Evolutionary conservation across 1,139 yeast species (phyloP).

Genomic region (Taphrina flavorubra): DNA sequence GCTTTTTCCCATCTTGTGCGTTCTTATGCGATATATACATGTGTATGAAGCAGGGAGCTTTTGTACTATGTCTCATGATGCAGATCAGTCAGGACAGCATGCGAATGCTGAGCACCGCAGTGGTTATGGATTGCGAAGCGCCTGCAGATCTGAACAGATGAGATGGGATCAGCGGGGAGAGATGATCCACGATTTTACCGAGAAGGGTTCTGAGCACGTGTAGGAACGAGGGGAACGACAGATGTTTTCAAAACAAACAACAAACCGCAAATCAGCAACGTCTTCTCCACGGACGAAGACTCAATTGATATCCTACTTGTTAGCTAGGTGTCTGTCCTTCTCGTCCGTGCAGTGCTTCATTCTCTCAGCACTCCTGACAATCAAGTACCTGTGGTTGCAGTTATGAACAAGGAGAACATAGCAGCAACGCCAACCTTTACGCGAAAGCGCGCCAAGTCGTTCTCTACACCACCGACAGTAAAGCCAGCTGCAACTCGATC

Average conservation of each 20-base stretch:
- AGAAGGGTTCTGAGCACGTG: background rate
- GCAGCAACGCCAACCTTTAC: slow-evolving; percentile 30
- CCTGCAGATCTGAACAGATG: background rate
- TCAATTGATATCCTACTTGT: background rate
- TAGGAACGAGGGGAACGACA: background rate
- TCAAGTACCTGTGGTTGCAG: background rate
- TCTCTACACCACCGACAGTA: slow-evolving; percentile 31
- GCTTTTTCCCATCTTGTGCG: background rate
- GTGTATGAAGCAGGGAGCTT: too few species aligned
- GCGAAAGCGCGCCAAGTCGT: slow-evolving; percentile 39
- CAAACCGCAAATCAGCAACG: slow-evolving; percentile 1
- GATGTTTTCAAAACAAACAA: slow-evolving; percentile 5
- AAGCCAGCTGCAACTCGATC: background rate
- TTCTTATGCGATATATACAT: background rate
- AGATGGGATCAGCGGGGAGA: background rate
- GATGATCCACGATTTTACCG: background rate
- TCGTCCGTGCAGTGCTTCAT: slow-evolving; percentile 1
- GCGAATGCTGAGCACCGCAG: too few species aligned
- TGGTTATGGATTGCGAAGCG: background rate
- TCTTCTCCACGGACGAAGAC: background rate
- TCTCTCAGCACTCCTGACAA: background rate
- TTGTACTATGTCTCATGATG: too few species aligned
- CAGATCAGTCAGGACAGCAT: too few species aligned
- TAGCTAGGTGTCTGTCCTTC: background rate
- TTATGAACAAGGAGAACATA: slow-evolving; percentile 36